A percentile compares a stretch with the other conserved stretches of the same genome.
These are phyloP conservation scores for Aspergillus sp. DNA, from an alignment of 2,329 filamentous ascomycete species.

Conservation along the genomic window DNA sequence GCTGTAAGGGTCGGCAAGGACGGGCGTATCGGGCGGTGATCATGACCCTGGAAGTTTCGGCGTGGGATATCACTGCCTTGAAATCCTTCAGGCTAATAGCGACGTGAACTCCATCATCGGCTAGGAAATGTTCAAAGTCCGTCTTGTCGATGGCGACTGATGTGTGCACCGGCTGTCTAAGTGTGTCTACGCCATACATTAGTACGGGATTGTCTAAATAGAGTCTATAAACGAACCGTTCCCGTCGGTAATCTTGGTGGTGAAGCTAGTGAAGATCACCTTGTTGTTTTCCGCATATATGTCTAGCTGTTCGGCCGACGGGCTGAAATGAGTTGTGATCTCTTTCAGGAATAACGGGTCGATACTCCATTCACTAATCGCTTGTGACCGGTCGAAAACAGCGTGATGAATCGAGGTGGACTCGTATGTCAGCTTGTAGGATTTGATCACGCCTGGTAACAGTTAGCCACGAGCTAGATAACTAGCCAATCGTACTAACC, in stretches of 20 bases:
- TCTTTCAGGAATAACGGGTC: slow-evolving; percentile 58
- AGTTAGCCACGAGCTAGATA: background rate
- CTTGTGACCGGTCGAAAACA: slow-evolving; percentile 58
- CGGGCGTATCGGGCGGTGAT: slow-evolving; percentile 60
- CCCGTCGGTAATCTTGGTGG: slow-evolving; percentile 61
- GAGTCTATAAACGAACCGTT: slow-evolving; percentile 45
- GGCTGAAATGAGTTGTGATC: slow-evolving; percentile 64
- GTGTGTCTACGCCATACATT: slow-evolving; percentile 48
- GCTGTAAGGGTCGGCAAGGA: slow-evolving; percentile 60
- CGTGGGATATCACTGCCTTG: slow-evolving; percentile 63
- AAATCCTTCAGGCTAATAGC: slow-evolving; percentile 66
- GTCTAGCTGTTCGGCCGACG: slow-evolving; percentile 64
- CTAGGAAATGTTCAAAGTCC: slow-evolving; percentile 61
- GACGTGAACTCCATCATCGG: slow-evolving; percentile 60
- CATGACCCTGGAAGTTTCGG: slow-evolving; percentile 56
- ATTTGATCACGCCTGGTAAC: slow-evolving; percentile 59
- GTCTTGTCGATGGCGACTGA: slow-evolving; percentile 61
- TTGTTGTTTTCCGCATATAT: slow-evolving; percentile 59
- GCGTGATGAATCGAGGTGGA: slow-evolving; percentile 62
- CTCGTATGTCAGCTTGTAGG: slow-evolving; percentile 65
- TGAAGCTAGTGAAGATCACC: slow-evolving; percentile 65
- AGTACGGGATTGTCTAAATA: background rate
- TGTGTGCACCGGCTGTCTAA: slow-evolving; percentile 65
- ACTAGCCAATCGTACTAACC: slow-evolving; percentile 35
- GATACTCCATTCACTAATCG: slow-evolving; percentile 60